Evolutionary conservation across 179 eudicot genomes (phyloP), one percentile per base, ranked within the genome.

Genomic region (Beta corolliflora): DNA sequence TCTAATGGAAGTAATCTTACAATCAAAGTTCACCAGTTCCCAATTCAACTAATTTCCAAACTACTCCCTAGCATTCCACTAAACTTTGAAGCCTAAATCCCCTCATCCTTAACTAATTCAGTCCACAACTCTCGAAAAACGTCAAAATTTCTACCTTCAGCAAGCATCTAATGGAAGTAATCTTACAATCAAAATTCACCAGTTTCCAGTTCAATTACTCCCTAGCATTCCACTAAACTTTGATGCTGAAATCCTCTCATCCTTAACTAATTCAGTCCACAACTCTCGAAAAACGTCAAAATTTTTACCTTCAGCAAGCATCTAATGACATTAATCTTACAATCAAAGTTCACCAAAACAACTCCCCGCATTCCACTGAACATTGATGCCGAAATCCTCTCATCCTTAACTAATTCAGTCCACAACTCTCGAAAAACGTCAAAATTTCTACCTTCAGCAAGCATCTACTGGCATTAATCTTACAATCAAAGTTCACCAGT

Each of bases 31-130:
- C 7, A 48, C 52, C 52, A 48, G 50, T 68, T 8, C 1, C 29
- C 29, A 25, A 19, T 23, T 59, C 31, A 41, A 10, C 44, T 31
- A 25, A 18, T 16, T 53, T 74, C 54, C 50, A 19, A 55, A 31
- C 67, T n/a, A 19, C 77, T 59, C 52, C 61, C 70, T 36, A 67
- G 65, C 52, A 83, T 71, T 68, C 71, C 53, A 56, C 76, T 69
- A 58, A 9, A 72, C 8, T 64, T 45, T 18, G 14, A 14, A 2
- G 23, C 13, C 31, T 16, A 58, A 75, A 58, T 31, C 25, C 48
- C 14, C 80, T 19, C 29, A 55, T n/a, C 65, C 65, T 0, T 63
- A 63, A 23, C 36, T 63, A 63, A 63, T 63, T 23, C 67, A 61
- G 41, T 36, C 41, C 41, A 36, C 41, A 48, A 48, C 52, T 48